These are phyloP conservation scores for Paramecium tetraurelia DNA, from an alignment of 73 alveolate species.

Conservation along the genomic window DNA sequence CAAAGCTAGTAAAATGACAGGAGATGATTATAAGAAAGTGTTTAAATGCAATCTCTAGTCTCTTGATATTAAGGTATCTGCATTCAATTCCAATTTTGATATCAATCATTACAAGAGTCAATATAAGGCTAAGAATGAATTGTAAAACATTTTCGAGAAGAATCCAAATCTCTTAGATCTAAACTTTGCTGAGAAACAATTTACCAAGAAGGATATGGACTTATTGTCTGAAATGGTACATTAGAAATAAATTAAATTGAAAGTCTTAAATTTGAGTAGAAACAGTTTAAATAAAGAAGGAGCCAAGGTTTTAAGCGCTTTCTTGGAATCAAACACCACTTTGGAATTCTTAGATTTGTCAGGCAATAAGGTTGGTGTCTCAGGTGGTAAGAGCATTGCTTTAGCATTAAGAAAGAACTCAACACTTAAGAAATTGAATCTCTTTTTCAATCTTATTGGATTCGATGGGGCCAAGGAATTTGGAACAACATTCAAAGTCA, in stretches of 20 bases:
- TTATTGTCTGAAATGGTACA: slow-evolving; percentile 38
- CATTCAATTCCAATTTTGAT: slow-evolving; percentile 67
- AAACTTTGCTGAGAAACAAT: slow-evolving; percentile 16
- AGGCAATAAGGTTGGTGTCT: slow-evolving; percentile 75
- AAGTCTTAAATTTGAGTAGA: slow-evolving; percentile 71
- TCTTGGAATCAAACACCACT: slow-evolving; percentile 77
- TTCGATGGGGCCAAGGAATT: slow-evolving; percentile 95
- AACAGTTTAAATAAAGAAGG: slow-evolving; percentile 84
- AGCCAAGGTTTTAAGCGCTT: slow-evolving; percentile 80
- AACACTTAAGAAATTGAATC: slow-evolving; percentile 75
- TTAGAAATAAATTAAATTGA: not conserved
- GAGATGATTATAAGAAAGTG: slow-evolving; percentile 72
- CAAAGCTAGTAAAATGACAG: slow-evolving; percentile 74
- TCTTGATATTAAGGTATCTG: slow-evolving; percentile 65
- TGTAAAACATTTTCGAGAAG: slow-evolving; percentile 56
- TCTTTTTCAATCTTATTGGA: slow-evolving; percentile 85
- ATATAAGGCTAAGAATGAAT: slow-evolving; percentile 48
- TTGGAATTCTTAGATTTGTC: slow-evolving; percentile 76
- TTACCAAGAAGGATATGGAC: slow-evolving; percentile 60
- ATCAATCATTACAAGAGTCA: slow-evolving; percentile 68
- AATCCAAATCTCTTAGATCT: slow-evolving; percentile 25
- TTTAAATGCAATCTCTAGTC: slow-evolving; percentile 79
- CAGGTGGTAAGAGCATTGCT: slow-evolving; percentile 88
- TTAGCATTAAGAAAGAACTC: slow-evolving; percentile 76
- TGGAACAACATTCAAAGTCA: slow-evolving; percentile 77